These are phyloP conservation scores for Wickerhamomyces xylosicus DNA, from an alignment of 805 yeast species.

Conservation along the genomic window DNA sequence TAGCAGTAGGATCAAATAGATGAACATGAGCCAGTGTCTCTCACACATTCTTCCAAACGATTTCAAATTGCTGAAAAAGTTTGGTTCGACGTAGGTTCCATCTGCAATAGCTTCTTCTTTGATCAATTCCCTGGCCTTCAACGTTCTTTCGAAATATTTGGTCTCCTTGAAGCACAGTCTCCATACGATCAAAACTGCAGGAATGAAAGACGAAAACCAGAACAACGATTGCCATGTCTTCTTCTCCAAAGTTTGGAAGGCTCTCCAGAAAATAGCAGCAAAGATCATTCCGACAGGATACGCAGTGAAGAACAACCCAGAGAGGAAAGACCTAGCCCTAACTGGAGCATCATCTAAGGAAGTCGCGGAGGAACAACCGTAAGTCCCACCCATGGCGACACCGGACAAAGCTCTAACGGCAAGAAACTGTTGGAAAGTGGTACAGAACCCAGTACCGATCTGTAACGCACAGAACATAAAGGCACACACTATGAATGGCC, in stretches of 20 bases:
- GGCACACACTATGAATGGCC: slow-evolving; percentile 52
- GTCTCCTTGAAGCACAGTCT: slow-evolving; percentile 53
- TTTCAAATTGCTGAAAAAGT: slow-evolving; percentile 13
- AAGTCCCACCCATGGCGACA: slow-evolving; percentile 41
- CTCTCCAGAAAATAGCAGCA: slow-evolving; percentile 55
- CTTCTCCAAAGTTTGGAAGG: slow-evolving; percentile 34
- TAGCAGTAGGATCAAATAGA: slow-evolving; percentile 50
- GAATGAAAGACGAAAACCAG: slow-evolving; percentile 65
- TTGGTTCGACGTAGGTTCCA: slow-evolving; percentile 19
- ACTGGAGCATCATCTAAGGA: slow-evolving; percentile 55
- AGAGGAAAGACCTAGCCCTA: slow-evolving; percentile 49
- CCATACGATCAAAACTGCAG: slow-evolving; percentile 47
- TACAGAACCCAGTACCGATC: slow-evolving; percentile 53
- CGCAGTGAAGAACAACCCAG: slow-evolving; percentile 51
- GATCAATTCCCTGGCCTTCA: slow-evolving; percentile 20
- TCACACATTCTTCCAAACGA: slow-evolving; percentile 26
- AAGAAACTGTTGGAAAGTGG: slow-evolving; percentile 45
- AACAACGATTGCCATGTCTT: slow-evolving; percentile 61
- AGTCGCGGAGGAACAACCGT: slow-evolving; percentile 33
- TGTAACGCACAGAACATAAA: slow-evolving; percentile 43
- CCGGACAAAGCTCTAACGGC: slow-evolving; percentile 59
- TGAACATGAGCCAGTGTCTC: slow-evolving; percentile 51
- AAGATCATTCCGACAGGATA: slow-evolving; percentile 59
- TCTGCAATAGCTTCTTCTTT: slow-evolving; percentile 18
- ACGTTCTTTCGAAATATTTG: slow-evolving; percentile 30